Conservation (phyloP, 257 asterid genomes). For the Solanum virginianum region DNA sequence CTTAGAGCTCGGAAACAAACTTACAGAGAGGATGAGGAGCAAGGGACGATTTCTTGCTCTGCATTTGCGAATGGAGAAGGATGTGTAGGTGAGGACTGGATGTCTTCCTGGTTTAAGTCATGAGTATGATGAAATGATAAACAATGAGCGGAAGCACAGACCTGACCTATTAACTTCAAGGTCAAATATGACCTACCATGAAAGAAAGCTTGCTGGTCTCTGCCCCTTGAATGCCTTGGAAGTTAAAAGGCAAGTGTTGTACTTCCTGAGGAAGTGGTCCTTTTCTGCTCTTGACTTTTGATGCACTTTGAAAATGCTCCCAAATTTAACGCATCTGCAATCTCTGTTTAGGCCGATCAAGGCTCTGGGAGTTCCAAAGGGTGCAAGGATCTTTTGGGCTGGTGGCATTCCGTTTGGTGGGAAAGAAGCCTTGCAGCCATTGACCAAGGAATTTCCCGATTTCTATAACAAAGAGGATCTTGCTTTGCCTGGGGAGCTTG, state of each 20-base stretch:
- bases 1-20: slow-evolving; percentile 50
- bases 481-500: slow-evolving; percentile 69
- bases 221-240: slow-evolving; percentile 81
- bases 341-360: slow-evolving; percentile 51
- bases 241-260: slow-evolving; percentile 36
- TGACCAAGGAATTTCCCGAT: slow-evolving; percentile 52
- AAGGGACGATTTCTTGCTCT: slow-evolving; percentile 81
- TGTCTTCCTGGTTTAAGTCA: slow-evolving; percentile 75
- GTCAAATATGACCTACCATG: slow-evolving; percentile 69
- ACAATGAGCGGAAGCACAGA: slow-evolving; percentile 46
- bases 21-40: slow-evolving; percentile 66
- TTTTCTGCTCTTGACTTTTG: background rate
- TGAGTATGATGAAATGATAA: slow-evolving; percentile 51
- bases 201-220: slow-evolving; percentile 68
- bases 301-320: background rate
- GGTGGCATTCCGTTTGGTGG: slow-evolving; percentile 90
- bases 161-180: slow-evolving; percentile 73
- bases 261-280: background rate
- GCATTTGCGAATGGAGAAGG: slow-evolving; percentile 89
- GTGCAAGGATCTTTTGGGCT: slow-evolving; percentile 70
- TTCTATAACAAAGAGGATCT: slow-evolving; percentile 83
- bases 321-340: background rate
- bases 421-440: slow-evolving; percentile 56
- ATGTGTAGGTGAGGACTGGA: slow-evolving; percentile 92
- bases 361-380: slow-evolving; percentile 77